Percentiles rank a stretch among this genome's conserved stretches.
Evolutionary conservation across 1,139 yeast genomes (phyloP).

Genomic region (Sugiyamaella xylanicola): DNA sequence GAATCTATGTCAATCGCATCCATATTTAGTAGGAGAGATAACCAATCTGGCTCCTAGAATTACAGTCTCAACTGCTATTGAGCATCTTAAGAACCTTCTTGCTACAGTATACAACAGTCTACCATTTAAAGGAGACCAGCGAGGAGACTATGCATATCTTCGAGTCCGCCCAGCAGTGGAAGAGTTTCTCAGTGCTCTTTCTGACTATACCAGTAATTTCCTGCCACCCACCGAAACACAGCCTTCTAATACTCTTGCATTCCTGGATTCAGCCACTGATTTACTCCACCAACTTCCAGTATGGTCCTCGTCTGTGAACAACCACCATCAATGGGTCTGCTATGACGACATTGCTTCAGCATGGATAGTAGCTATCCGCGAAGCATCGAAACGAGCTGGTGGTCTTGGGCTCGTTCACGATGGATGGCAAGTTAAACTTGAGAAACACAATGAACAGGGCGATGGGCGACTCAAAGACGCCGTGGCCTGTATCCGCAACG

Average conservation of each 20-base stretch:
- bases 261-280: slow-evolving; percentile 66
- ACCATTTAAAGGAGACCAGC: slow-evolving; percentile 74
- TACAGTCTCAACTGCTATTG: slow-evolving; percentile 54
- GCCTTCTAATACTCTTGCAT: slow-evolving; percentile 59
- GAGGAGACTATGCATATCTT: slow-evolving; percentile 84
- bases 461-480: slow-evolving; percentile 41
- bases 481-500: slow-evolving; percentile 32
- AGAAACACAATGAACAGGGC: slow-evolving; percentile 60
- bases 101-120: slow-evolving; percentile 52
- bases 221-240: slow-evolving; percentile 76
- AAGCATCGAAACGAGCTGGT: slow-evolving; percentile 45
- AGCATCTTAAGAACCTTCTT: slow-evolving; percentile 52
- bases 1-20: slow-evolving; percentile 58
- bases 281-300: slow-evolving; percentile 70
- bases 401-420: slow-evolving; percentile 50
- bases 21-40: slow-evolving; percentile 60
- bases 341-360: slow-evolving; percentile 79
- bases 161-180: slow-evolving; percentile 73
- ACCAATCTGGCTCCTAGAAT: slow-evolving; percentile 60
- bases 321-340: slow-evolving; percentile 70
- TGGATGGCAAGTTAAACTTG: slow-evolving; percentile 59
- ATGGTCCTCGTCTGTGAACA: slow-evolving; percentile 70
- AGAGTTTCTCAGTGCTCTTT: slow-evolving; percentile 74
- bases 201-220: slow-evolving; percentile 77
- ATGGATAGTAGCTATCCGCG: slow-evolving; percentile 66